Evolutionary conservation across 768 basidiomycete genomes (phyloP), one percentile per base, ranked within the genome.

Genomic region (Chalciporus pseudorubinellus): DNA sequence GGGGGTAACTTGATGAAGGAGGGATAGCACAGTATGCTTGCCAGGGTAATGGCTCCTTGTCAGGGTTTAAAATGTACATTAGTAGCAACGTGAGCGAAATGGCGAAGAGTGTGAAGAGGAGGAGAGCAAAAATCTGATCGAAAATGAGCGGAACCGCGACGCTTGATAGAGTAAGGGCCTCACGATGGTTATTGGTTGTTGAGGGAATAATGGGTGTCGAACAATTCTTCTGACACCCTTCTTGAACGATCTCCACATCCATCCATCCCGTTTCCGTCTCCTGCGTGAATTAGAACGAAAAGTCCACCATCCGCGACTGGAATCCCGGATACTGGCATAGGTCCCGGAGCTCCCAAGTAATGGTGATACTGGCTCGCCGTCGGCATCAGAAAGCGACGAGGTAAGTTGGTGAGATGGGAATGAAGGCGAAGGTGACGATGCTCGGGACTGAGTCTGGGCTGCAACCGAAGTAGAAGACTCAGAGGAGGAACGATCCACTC

Each of bases 1-100:
- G 71, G 62, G 73, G 68, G 46, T 73, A 61, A 56, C 77, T 73
- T 51, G 75, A 63, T 14, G 67, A 58, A 43, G 77, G 79, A 5
- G 86, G 87, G 48, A 83, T 77, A 20, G 89, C 82, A 71, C 95
- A 98, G 67, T 95, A 97, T 19, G 87, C 84, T 59, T 93, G 83
- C 94, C 94, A 98, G 41, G 94, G 94, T 7, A 97, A 74, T 19
- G 93, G 88, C 46, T 89, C 85, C 69, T 97, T 98, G 78, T 98
- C 95, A 51, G 94, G 95, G 67, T 97, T 95, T 64, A 98, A 80
- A 55, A 95, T 80, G 70, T 97, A 89, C 64, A 93, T 93, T 70
- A 98, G 78, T 49, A 91, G 75, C 53, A 94, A 81, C 26, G 94
- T 95, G 60, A 95, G 76, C 53, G 84, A 83, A 53, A 91, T 83